Conservation (phyloP, 768 basidiomycete species). For the Suillus subaureus region DNA sequence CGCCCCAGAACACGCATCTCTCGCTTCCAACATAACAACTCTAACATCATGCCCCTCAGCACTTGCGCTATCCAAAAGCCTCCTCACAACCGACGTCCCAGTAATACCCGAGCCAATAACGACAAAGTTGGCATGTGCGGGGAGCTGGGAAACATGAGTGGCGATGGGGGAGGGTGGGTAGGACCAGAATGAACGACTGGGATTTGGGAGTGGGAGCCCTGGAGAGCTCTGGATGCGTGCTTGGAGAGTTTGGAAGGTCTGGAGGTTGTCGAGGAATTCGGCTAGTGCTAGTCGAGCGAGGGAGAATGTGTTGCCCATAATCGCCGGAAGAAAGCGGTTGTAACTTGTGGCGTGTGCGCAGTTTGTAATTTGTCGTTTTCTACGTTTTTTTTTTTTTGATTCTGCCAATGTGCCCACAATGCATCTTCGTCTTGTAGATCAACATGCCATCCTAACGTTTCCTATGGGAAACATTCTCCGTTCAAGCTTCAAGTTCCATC, state of each 20-base stretch:
- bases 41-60: too few relatives aligned
- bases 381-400: too few relatives aligned
- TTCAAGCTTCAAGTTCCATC: neutral
- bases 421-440: neutral
- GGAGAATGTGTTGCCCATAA: slow-evolving; percentile 27
- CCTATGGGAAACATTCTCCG: neutral
- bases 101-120: too few relatives aligned
- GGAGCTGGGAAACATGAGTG: slow-evolving; percentile 31
- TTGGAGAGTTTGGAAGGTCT: slow-evolving; percentile 28
- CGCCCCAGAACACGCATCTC: too few relatives aligned
- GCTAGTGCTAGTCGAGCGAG: slow-evolving; percentile 15
- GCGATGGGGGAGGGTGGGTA: slow-evolving; percentile 54
- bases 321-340: slow-evolving; percentile 5
- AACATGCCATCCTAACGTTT: neutral
- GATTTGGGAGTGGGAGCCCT: slow-evolving; percentile 58
- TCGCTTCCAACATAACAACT: slow-evolving; percentile 29
- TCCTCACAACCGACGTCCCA: too few relatives aligned
- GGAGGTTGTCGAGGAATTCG: slow-evolving; percentile 23
- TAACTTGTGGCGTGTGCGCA: too few relatives aligned
- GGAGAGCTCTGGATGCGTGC: slow-evolving; percentile 44
- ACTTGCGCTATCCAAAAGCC: too few relatives aligned
- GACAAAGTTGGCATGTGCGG: slow-evolving; percentile 41
- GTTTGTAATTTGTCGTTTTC: too few relatives aligned
- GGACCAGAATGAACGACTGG: slow-evolving; percentile 67
- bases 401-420: too few relatives aligned